Evolutionary conservation across 1,284 basidiomycete species (phyloP).

Genomic region (Trichosporon sp.): DNA sequence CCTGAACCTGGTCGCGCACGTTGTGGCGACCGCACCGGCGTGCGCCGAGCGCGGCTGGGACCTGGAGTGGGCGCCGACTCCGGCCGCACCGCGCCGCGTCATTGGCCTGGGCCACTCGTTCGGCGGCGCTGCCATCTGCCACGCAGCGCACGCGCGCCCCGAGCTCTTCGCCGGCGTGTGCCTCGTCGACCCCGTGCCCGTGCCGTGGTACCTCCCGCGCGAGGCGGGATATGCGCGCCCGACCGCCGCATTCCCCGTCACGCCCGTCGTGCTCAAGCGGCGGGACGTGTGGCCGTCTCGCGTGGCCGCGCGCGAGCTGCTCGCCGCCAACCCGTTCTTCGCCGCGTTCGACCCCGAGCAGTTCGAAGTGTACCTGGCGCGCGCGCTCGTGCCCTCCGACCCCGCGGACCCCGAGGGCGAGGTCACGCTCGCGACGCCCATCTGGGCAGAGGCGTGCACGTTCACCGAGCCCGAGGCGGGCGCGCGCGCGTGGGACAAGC

Average conservation of each 20-base stretch:
- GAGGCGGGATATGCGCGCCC: neutral
- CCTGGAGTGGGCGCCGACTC: slow-evolving; percentile 50
- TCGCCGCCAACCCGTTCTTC: slow-evolving; percentile 44
- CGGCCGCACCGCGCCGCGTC: neutral
- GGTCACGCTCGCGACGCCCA: slow-evolving; percentile 35
- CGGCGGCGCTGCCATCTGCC: slow-evolving; percentile 25
- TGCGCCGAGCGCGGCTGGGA: slow-evolving; percentile 32
- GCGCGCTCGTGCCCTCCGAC: slow-evolving; percentile 55
- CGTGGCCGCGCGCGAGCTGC: neutral
- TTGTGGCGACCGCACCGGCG: slow-evolving; percentile 50
- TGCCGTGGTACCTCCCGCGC: neutral
- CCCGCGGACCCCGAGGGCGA: slow-evolving; percentile 9
- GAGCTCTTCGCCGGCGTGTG: slow-evolving; percentile 68
- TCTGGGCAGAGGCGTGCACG: slow-evolving; percentile 33
- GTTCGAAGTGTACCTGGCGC: slow-evolving; percentile 60
- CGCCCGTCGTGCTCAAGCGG: slow-evolving; percentile 6
- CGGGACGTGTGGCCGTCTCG: slow-evolving; percentile 9
- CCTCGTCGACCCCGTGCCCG: slow-evolving; percentile 64
- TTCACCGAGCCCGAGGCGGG: slow-evolving; percentile 32
- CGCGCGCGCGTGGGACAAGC: slow-evolving; percentile 34
- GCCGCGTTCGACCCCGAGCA: slow-evolving; percentile 56
- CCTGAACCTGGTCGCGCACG: slow-evolving; percentile 48
- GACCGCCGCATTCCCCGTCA: slow-evolving; percentile 32
- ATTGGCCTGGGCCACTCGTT: slow-evolving; percentile 14
- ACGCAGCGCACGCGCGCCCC: slow-evolving; percentile 63